Conservation (phyloP, 2,329 filamentous ascomycete species). For the Paecilomyces formosus region DNA sequence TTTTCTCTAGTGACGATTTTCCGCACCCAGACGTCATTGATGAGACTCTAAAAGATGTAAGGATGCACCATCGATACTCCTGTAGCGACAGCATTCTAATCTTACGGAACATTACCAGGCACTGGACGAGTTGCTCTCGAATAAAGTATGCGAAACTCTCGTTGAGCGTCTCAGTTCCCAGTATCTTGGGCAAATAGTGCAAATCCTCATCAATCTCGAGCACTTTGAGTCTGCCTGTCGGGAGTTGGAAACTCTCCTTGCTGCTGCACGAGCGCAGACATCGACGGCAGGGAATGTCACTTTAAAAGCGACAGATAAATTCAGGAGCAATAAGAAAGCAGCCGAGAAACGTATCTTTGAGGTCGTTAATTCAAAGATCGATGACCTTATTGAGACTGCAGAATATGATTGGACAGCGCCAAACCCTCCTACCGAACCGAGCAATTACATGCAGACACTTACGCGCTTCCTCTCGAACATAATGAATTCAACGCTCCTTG, state of each 20-base stretch:
- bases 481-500: conserved; percentile 89
- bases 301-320: conserved; percentile 76
- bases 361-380: conserved; percentile 96
- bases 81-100: background rate
- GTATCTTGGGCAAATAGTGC: conserved; percentile 94
- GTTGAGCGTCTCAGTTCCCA: conserved; percentile 84
- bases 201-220: conserved; percentile 95
- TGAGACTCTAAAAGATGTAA: conserved; percentile 72
- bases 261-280: conserved; percentile 73
- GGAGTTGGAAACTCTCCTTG: conserved; percentile 79
- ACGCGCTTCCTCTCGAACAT: conserved; percentile 91
- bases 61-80: conserved; percentile 7
- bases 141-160: conserved; percentile 84
- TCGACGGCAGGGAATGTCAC: conserved; percentile 71
- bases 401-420: conserved; percentile 84
- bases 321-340: conserved; percentile 84
- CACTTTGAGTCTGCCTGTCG: conserved; percentile 92
- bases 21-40: conserved; percentile 85
- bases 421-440: conserved; percentile 62
- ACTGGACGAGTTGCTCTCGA: conserved; percentile 86
- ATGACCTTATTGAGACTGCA: conserved; percentile 91
- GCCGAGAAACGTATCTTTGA: conserved; percentile 98
- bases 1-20: conserved; percentile 95
- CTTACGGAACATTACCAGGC: conserved; percentile 48
- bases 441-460: conserved; percentile 90